phyloP scores from a whole-genome alignment of 805 yeast species.

The Metschnikowia henanensis region DNA sequence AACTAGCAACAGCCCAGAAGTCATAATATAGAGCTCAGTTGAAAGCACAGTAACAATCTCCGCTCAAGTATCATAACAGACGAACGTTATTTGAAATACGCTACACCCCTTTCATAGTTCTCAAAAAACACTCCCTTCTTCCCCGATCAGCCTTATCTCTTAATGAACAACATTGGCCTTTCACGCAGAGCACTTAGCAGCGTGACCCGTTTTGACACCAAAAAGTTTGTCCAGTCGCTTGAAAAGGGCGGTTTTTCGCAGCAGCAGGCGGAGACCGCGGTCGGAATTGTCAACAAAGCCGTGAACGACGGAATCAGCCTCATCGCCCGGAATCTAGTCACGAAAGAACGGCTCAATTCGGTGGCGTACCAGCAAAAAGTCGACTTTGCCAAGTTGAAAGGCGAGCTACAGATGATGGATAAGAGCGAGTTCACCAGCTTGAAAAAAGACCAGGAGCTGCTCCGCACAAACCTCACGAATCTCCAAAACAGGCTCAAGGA shows the following conservation, averaged over 20 bases:
- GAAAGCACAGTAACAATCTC: too few relatives aligned
- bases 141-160: too few relatives aligned
- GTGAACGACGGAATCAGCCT: conserved; percentile 78
- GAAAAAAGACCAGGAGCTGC: conserved; percentile 83
- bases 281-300: conserved; percentile 68
- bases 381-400: conserved; percentile 91
- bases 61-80: too few relatives aligned
- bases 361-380: conserved; percentile 95
- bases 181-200: conserved; percentile 21
- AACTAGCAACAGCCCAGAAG: too few relatives aligned
- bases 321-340: conserved; percentile 76
- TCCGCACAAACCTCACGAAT: conserved; percentile 82
- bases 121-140: too few relatives aligned
- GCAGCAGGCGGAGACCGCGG: conserved; percentile 79
- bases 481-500: conserved; percentile 82
- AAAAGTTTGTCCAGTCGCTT: conserved; percentile 65
- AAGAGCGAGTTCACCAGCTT: conserved; percentile 79
- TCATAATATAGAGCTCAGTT: too few relatives aligned
- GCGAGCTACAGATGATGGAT: conserved; percentile 88
- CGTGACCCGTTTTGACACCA: conserved; percentile 68
- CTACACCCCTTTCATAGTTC: too few relatives aligned
- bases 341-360: conserved; percentile 78
- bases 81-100: too few relatives aligned
- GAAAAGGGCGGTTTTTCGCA: conserved; percentile 67
- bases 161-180: conserved; percentile 4